phyloP scores from a whole-genome alignment of 169 alveolate species.

The Cryptosporidium bovis region DNA sequence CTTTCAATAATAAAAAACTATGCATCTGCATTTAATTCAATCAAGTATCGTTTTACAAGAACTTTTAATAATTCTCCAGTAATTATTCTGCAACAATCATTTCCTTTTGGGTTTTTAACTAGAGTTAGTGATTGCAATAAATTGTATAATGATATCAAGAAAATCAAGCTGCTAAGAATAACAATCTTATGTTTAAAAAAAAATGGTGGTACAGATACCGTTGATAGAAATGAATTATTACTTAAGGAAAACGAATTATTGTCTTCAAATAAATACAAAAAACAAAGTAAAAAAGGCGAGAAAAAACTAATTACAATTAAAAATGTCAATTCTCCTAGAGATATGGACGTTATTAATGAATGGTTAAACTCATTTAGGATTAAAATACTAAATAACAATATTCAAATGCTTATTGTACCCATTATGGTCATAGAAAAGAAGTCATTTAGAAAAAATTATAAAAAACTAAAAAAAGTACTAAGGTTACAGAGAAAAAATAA shows the following conservation, averaged over 20 bases:
- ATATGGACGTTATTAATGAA: conserved; percentile 52
- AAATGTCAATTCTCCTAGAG: conserved; percentile 66
- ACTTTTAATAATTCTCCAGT: conserved; percentile 38
- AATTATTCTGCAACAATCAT: conserved; percentile 58
- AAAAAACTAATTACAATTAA: conserved; percentile 41
- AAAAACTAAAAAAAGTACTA: conserved; percentile 36
- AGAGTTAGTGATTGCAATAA: conserved; percentile 53
- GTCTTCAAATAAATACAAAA: conserved; percentile 4
- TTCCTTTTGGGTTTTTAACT: conserved; percentile 71
- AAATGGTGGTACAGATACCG: conserved; percentile 38
- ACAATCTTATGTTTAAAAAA: conserved; percentile 49
- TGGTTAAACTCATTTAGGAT: conserved; percentile 48
- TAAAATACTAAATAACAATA: conserved; percentile 39
- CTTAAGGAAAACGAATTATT: conserved; percentile 31
- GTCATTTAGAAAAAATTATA: conserved; percentile 54
- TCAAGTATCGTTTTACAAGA: conserved; percentile 37
- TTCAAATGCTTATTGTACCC: conserved; percentile 60
- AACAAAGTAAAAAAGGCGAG: conserved; percentile 21
- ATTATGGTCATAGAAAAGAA: conserved; percentile 46
- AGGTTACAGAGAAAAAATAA: conserved; percentile 42
- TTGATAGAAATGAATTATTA: conserved; percentile 28
- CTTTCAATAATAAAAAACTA: conserved; percentile 6
- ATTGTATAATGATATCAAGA: conserved; percentile 11
- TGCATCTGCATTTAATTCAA: conserved; percentile 34
- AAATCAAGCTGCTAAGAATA: conserved; percentile 11